Evolutionary conservation across 345 rosid species (phyloP).

Genomic region (Passiflora organensis): DNA sequence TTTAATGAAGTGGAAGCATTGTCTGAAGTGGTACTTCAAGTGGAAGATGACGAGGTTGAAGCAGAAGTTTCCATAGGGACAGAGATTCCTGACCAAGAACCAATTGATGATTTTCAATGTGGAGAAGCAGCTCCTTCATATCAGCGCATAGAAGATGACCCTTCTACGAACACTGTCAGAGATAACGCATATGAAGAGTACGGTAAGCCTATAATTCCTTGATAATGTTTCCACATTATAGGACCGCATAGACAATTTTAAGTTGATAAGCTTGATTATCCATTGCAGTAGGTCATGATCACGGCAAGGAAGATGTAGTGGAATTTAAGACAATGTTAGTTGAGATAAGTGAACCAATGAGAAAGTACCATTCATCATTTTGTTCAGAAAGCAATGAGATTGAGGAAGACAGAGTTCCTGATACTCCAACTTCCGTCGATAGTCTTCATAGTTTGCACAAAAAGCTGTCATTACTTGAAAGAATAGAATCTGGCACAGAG

Average conservation of each 20-base stretch:
- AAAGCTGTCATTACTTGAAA: conserved; percentile 41
- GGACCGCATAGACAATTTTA: too few species aligned
- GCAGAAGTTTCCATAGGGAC: conserved; percentile 79
- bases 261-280: conserved; percentile 2
- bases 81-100: conserved; percentile 78
- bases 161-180: conserved; percentile 24
- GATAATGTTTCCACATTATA: too few species aligned
- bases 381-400: conserved; percentile 38
- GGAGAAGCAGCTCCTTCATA: conserved; percentile 22
- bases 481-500: conserved; percentile 49
- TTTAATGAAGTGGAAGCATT: too few species aligned
- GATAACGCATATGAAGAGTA: conserved; percentile 14
- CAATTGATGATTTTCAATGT: conserved; percentile 39
- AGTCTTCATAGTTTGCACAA: conserved; percentile 49
- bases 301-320: conserved; percentile 35
- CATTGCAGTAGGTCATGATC: conserved; percentile 22
- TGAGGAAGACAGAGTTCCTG: conserved; percentile 61
- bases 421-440: conserved; percentile 55
- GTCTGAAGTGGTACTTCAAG: conserved; percentile 9
- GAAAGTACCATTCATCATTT: conserved; percentile 18
- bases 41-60: conserved; percentile 51
- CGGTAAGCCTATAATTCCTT: conserved; percentile 30
- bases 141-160: conserved; percentile 17
- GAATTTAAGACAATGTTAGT: conserved; percentile 41
- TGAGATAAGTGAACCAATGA: conserved; percentile 28